Percentiles rank a stretch among this genome's conserved stretches.
Evolutionary conservation across 495 filamentous ascomycete species (phyloP).

Genomic region (Beverwykella pulmonaria): DNA sequence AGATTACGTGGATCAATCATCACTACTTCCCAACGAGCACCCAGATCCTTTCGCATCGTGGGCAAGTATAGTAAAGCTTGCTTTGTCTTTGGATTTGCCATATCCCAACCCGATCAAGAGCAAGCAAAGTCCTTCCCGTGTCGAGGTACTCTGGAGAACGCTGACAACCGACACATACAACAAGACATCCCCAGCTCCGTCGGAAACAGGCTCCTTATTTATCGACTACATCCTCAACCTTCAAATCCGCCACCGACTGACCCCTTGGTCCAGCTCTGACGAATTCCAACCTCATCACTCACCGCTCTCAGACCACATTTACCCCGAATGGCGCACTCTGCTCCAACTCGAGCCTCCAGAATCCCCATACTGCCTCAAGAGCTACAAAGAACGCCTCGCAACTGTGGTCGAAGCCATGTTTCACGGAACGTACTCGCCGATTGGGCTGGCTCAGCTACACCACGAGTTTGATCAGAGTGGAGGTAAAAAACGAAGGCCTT

Average conservation of each 20-base stretch:
- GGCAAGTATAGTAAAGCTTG: constrained; percentile 32
- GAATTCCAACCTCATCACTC: constrained; percentile 35
- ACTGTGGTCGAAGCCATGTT: constrained; percentile 32
- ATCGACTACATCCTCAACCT: constrained; percentile 36
- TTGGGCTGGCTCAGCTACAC: constrained; percentile 30
- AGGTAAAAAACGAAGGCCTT: constrained; percentile 26
- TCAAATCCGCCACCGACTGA: constrained; percentile 32
- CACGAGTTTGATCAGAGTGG: constrained; percentile 30
- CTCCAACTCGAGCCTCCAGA: constrained; percentile 21
- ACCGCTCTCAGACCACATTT: constrained; percentile 28
- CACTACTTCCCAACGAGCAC: constrained; percentile 15
- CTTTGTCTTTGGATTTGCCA: constrained; percentile 20
- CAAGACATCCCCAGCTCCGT: constrained; percentile 24
- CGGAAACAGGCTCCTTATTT: constrained; percentile 17
- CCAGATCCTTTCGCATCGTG: constrained; percentile 23
- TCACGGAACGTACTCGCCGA: constrained; percentile 32
- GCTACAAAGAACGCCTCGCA: constrained; percentile 20
- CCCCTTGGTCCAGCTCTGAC: constrained; percentile 31
- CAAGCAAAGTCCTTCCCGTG: constrained; percentile 12
- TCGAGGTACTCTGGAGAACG: constrained; percentile 33
- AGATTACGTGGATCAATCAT: constrained; percentile 16
- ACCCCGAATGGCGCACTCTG: constrained; percentile 31
- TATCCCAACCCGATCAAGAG: constrained; percentile 11
- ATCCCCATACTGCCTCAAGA: constrained; percentile 9
- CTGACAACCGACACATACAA: constrained; percentile 28